Base-by-base conservation (phyloP, 192 early-diverging fungal genomes). In the Mortierella antarctica region DNA sequence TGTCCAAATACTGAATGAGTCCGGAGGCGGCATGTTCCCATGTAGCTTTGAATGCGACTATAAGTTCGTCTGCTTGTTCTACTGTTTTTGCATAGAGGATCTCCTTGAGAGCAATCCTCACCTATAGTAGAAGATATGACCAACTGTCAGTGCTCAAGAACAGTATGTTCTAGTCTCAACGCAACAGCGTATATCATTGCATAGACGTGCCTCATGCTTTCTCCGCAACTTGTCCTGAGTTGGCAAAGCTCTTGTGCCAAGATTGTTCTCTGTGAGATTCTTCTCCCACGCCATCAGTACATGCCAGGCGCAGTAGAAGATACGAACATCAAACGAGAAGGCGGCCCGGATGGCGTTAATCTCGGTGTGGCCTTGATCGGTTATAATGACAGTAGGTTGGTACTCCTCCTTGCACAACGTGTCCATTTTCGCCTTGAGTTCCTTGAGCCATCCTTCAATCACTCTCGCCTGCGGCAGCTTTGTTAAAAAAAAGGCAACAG, bases 321-420 rank as follows among this genome's bases (percentile, higher is more conserved):
- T 40, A 23, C 14, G 52, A 14, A 15, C 11, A 9, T 7, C 42
- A 40, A 10, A 2, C 39, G 65, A 45, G 39, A 67, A 67, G 13
- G 44, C 52, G 11, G 20, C 12, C 45, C 20, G 41, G 45, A 67
- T 52, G 17, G 65, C 65, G 5, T 47, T 17, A 21, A 67, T 57
- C 65, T 67, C 65, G 39, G 53, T 42, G 52, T 54, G 53, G 2
- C 64, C 64, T 56, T 66, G 64, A 55, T 66, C 64, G 20, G 64
- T 55, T 14, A 66, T 42, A 9, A 66, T 39, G 39, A 47, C 64
- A 8, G 53, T 41, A 17, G 64, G 52, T 17, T 56, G 7, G 31
- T 18, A 62, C 7, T 55, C 39, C 23, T 54, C 17, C 17, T 47
- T 9, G 42, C 6, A 17, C 13, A 10, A 0, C 7, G 45, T 41